These are phyloP conservation scores for Shiraia sp. DNA, from an alignment of 2,329 filamentous ascomycete genomes.

Conservation along the genomic window DNA sequence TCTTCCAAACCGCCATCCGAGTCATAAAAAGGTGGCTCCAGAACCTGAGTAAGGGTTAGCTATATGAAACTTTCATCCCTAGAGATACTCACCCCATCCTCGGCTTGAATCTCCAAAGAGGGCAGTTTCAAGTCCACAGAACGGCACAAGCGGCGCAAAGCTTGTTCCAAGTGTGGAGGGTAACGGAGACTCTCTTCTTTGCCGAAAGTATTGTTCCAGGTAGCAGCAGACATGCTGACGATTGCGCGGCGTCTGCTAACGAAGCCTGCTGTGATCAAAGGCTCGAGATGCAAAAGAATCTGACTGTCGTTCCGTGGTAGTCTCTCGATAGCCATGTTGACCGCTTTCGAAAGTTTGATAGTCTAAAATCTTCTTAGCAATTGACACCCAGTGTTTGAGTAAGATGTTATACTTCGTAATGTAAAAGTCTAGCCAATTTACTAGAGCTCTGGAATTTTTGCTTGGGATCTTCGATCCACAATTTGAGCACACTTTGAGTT, in stretches of 20 bases:
- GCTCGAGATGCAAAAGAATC: constrained; percentile 58
- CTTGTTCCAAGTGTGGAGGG: constrained; percentile 64
- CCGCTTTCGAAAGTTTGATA: constrained; percentile 44
- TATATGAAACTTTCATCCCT: constrained; percentile 49
- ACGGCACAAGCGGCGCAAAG: constrained; percentile 64
- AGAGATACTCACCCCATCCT: constrained; percentile 42
- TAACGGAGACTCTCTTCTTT: constrained; percentile 64
- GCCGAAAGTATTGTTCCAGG: constrained; percentile 75
- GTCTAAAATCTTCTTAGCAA: constrained; percentile 33
- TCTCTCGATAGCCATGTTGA: constrained; percentile 59
- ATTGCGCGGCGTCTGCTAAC: constrained; percentile 56
- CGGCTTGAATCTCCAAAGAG: constrained; percentile 46
- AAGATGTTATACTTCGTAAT: constrained; percentile 32
- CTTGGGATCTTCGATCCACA: constrained; percentile 65
- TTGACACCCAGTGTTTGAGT: background rate
- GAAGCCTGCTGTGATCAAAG: constrained; percentile 58
- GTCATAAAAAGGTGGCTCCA: constrained; percentile 45
- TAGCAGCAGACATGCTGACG: constrained; percentile 56
- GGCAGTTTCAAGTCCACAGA: constrained; percentile 58
- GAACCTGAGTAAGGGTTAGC: constrained; percentile 22
- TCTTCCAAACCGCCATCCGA: constrained; percentile 26
- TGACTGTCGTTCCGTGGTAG: constrained; percentile 62
- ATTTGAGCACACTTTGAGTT: constrained; percentile 63
- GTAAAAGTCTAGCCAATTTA: constrained; percentile 21
- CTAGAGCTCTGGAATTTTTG: constrained; percentile 35